Base-by-base conservation (phyloP, 768 basidiomycete genomes). In the Xerocomellus amylosporus region DNA sequence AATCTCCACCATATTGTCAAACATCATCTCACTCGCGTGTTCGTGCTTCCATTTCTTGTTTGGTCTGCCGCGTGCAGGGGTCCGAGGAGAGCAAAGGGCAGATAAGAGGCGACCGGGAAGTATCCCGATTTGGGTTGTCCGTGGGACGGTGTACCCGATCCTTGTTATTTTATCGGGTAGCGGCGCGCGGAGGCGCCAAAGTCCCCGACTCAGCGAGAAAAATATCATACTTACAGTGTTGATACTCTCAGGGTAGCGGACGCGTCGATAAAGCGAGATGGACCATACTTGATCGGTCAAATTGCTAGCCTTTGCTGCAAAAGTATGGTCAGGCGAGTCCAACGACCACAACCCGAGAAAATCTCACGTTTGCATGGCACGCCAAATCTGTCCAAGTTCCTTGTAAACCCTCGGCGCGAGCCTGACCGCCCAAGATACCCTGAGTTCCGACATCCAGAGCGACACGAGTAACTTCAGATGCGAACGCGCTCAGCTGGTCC, bases 331-430 rank as follows among this genome's bases (percentile, higher is more conserved):
- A 54, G 28, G 43, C 30, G 5, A 33, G 12, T 10, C 12, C 39
- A 24, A 9, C 1, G 24, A 31, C 3, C 44, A 30, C n/a, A 34
- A 15, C 39, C 5, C 4, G 45, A 20, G 55, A 42, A 49, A 48
- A n/a, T 22, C 55, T 49, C 66, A 91, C 89, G 70, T 97, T 97
- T 65, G 96, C 93, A 55, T 90, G 90, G 53, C 87, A 75, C 1
- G 93, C 95, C 69, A 97, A 77, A 65, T 91, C 88, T 19, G 87
- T 85, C 94, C 94, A 97, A 9, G 93, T 93, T 17, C 94, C 94
- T 68, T 93, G 89, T 0, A 94, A 92, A 65, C 90, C 91, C 58
- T 90, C 86, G 34, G 96, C 94, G 33, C 80, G 83, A 10, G 94
- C 94, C 66, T 95, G 92, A 50, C 93, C 93, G 56, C 94, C 93